Evolutionary conservation across 768 basidiomycete genomes (phyloP).

Genomic region (Psilocybe cubensis): DNA sequence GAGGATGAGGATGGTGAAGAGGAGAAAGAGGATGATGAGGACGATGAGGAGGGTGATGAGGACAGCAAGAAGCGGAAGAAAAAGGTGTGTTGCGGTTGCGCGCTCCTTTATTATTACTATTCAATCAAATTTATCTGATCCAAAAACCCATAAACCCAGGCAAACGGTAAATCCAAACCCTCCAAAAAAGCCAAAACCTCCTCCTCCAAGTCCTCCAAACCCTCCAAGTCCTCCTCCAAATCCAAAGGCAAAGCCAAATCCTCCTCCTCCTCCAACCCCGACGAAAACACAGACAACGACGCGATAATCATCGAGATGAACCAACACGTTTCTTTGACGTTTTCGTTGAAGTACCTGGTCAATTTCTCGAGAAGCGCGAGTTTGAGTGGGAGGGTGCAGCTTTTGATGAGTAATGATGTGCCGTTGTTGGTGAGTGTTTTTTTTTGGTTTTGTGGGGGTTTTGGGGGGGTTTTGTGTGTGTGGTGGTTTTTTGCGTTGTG

Average conservation of each 20-base stretch:
- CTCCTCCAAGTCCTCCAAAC: slow-evolving; percentile 33
- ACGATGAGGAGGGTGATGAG: slow-evolving; percentile 52
- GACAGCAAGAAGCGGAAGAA: slow-evolving; percentile 76
- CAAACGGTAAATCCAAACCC: slow-evolving; percentile 44
- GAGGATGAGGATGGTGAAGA: slow-evolving; percentile 47
- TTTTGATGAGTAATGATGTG: slow-evolving; percentile 33
- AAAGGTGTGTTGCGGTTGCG: slow-evolving; percentile 43
- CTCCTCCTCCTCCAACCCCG: slow-evolving; percentile 54
- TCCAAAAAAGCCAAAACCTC: slow-evolving; percentile 47
- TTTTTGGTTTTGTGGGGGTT: slow-evolving; percentile 3
- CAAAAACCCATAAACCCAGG: slow-evolving; percentile 21
- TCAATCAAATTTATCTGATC: not conserved
- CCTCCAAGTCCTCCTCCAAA: slow-evolving; percentile 48
- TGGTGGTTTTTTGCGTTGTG: too few species aligned
- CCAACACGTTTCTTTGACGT: slow-evolving; percentile 88
- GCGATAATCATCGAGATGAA: slow-evolving; percentile 85
- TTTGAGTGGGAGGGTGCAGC: slow-evolving; percentile 39
- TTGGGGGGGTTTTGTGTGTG: too few species aligned
- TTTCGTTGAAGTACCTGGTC: slow-evolving; percentile 95
- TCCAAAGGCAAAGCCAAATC: slow-evolving; percentile 65
- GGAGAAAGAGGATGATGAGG: slow-evolving; percentile 55
- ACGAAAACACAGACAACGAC: slow-evolving; percentile 31
- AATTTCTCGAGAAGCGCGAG: slow-evolving; percentile 93
- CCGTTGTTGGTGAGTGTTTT: slow-evolving; percentile 28
- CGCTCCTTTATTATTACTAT: not conserved